Base-by-base conservation (phyloP, 257 asterid genomes). In the Hygrophila difformis region DNA sequence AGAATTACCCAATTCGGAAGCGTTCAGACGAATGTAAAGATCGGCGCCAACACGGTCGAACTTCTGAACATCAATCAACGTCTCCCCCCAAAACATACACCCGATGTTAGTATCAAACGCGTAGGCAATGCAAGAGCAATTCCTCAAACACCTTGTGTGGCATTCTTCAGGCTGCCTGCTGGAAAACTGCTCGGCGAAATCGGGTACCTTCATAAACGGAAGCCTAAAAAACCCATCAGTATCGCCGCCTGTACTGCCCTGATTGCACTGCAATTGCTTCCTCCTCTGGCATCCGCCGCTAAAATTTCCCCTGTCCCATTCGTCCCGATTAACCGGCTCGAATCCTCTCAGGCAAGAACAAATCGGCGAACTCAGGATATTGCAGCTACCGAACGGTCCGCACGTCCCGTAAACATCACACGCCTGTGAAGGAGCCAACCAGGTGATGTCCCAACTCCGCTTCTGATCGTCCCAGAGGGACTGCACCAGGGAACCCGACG, bases 121-220 rank as follows among this genome's bases (percentile, higher is more conserved):
- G 47, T 67, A 71, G 8, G 83, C 79, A 13, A 71, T 34, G 69
- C 83, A 75, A 3, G 79, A 68, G 57, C 79, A 68, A 24, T 62
- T 63, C 10, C 48, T 44, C 26, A 38, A 57, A 51, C 87, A 78
- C 12, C 18, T 31, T 18, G 17, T 17, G 22, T 42, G 10, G 36
- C 75, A 69, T 14, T 59, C 71, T 5, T 59, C 61, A 6, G 18
- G 18, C 39, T 1, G 5, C 2, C 61, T 18, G 5, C 49, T n/a
- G 0, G 38, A 14, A 11, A 28, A 40, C 28, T 4, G 63, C 36
- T 54, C 31, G 20, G 53, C 42, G 36, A 45, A 59, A 28, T 63
- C 61, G 0, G 71, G 71, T 9, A 59, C 68, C 36, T 63, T 54
- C 11, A 55, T 47, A 13, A 38, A 53, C 29, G 10, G 57, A 11